These are phyloP conservation scores for Fusarium gaditjirri DNA, from an alignment of 2,329 filamentous ascomycete species.

Conservation along the genomic window DNA sequence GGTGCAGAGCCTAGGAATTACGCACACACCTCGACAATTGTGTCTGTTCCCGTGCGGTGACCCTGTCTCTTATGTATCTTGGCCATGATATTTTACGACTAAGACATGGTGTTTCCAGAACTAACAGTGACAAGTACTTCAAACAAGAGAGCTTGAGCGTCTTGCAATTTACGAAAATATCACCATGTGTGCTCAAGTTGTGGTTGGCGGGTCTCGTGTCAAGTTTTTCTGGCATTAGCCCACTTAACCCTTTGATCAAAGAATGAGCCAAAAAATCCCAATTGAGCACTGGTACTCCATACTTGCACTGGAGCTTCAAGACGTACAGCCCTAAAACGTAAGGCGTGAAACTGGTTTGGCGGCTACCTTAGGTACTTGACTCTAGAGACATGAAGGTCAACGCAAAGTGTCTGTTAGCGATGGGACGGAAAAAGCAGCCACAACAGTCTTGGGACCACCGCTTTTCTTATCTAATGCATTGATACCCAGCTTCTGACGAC, in stretches of 20 bases:
- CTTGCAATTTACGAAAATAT: constrained; percentile 21
- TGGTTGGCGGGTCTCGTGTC: constrained; percentile 42
- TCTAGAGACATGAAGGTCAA: neutral
- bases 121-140: neutral
- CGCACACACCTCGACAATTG: neutral
- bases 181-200: constrained; percentile 30
- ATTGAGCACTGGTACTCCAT: constrained; percentile 19
- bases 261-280: constrained; percentile 26
- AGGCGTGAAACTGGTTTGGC: neutral
- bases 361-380: neutral
- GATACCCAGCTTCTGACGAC: constrained; percentile 15
- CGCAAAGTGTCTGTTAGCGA: neutral
- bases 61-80: neutral
- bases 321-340: neutral
- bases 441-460: neutral
- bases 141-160: constrained; percentile 5
- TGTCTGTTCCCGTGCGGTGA: neutral
- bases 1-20: neutral
- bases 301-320: neutral
- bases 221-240: constrained; percentile 38
- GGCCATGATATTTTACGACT: constrained; percentile 2
- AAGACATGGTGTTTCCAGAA: neutral
- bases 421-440: constrained; percentile 1
- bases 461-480: constrained; percentile 21
- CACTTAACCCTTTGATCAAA: constrained; percentile 36